Base-by-base conservation (phyloP, 148 eudicot species). In the Nepenthes gracilis region DNA sequence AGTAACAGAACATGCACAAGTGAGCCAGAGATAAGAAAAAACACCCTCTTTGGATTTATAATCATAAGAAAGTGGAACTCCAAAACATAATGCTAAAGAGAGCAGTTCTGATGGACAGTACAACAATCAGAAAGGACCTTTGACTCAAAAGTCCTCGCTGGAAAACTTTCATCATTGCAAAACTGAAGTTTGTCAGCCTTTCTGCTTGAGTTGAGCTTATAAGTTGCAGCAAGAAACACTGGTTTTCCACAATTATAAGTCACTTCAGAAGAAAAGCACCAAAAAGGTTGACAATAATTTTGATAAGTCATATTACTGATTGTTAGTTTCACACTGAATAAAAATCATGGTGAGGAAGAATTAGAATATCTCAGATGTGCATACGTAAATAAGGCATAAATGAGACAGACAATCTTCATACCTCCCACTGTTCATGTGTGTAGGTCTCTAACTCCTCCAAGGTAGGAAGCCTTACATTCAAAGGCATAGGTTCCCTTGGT, bases 341-440 rank as follows among this genome's bases (percentile, higher is more conserved):
- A 50, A 45, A 40, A 40, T 23, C 4, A 40, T 40, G 45, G 45
- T 40, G 1, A 40, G 45, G 45, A 40, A 8, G 62, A 47, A 64
- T n/a, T 14, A 35, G 33, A 52, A 5, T 32, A 52, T 12, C 23
- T 12, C 2, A 52, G 12, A 58, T 57, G 40, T 49, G 2, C 35
- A 74, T 61, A 57, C 5, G 14, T 37, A 60, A 64, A 61, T 55
- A 55, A 57, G 62, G 62, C 35, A 53, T 43, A 71, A 67, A 35
- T 54, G 32, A 33, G 43, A 60, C 56, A 67, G 62, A 51, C 54
- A 48, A 51, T 12, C 50, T 54, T 67, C 75, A 57, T 37, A 92
- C 98, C 96, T 92, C 98, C 98, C 98, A 85, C 47, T 92, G 98
- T 48, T 79, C 69, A 63, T 69, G 75, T 15, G 98, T 96, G 79